Evolutionary conservation across 495 filamentous ascomycete species (phyloP).

Genomic region (Penicillium pulvis): DNA sequence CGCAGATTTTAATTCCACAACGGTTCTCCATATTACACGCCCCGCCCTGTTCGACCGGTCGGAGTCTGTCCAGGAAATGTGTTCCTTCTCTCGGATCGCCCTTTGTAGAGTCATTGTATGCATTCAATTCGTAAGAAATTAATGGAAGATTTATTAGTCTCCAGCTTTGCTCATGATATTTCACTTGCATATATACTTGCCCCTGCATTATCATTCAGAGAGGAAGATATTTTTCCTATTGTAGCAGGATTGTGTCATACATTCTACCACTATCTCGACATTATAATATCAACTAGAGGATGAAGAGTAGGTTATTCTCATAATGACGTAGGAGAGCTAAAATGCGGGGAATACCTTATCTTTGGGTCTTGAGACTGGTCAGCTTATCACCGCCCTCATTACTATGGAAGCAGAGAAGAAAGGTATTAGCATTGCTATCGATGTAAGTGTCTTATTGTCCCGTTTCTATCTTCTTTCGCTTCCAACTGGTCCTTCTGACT

Average conservation of each 20-base stretch:
- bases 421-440: conserved; percentile 32
- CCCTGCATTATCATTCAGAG: no score
- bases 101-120: conserved; percentile 20
- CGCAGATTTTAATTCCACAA: conserved; percentile 39
- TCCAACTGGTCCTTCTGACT: no score
- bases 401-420: conserved; percentile 9
- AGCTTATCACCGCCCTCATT: background rate
- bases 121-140: background rate
- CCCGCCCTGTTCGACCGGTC: conserved; percentile 35
- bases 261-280: no score
- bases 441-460: conserved; percentile 15
- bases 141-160: background rate
- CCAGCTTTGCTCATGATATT: background rate
- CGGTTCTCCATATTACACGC: conserved; percentile 31
- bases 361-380: background rate
- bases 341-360: background rate
- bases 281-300: no score
- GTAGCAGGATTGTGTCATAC: no score
- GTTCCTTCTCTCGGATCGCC: conserved; percentile 8
- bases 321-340: background rate
- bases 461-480: background rate
- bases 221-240: no score
- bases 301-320: no score
- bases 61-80: conserved; percentile 14
- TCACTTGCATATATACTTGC: no score